These are phyloP conservation scores for Gentiana dahurica DNA, from an alignment of 257 asterid species.

Conservation along the genomic window DNA sequence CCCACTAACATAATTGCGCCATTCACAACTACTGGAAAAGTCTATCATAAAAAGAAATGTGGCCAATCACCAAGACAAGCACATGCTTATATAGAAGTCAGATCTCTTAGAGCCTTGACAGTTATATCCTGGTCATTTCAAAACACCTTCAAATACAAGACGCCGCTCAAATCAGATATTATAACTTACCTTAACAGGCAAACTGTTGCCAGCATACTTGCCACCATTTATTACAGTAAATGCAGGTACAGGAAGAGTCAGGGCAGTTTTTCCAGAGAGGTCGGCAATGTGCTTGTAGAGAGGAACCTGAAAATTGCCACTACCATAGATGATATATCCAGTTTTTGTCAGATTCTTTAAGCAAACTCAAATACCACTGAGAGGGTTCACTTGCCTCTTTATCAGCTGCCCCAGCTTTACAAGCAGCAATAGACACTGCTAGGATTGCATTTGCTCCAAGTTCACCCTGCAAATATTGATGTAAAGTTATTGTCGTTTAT, in stretches of 20 bases:
- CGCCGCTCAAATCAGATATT: not conserved
- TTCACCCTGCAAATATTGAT: conserved; percentile 46
- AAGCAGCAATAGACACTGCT: conserved; percentile 98
- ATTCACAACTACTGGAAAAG: not conserved
- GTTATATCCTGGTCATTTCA: not conserved
- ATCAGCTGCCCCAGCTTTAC: conserved; percentile 99
- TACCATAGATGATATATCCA: conserved; percentile 1
- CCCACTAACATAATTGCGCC: not conserved
- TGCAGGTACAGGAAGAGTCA: conserved; percentile 79
- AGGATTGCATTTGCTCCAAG: conserved; percentile 94
- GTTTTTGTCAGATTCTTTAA: not conserved
- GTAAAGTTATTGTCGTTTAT: too few species aligned
- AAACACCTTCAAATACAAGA: not conserved
- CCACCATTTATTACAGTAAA: conserved; percentile 94
- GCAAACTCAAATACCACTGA: not conserved
- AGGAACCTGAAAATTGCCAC: conserved; percentile 56
- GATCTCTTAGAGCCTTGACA: not conserved
- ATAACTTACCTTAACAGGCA: conserved; percentile 59
- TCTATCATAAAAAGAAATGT: not conserved
- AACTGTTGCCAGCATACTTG: conserved; percentile 72
- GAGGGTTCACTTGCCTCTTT: conserved; percentile 53
- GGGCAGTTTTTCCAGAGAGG: conserved; percentile 69
- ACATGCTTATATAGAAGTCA: not conserved
- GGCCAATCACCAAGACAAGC: not conserved
- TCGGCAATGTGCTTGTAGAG: conserved; percentile 93